Evolutionary conservation across 2,329 filamentous ascomycete genomes (phyloP).

Genomic region (Daldinia sp.): DNA sequence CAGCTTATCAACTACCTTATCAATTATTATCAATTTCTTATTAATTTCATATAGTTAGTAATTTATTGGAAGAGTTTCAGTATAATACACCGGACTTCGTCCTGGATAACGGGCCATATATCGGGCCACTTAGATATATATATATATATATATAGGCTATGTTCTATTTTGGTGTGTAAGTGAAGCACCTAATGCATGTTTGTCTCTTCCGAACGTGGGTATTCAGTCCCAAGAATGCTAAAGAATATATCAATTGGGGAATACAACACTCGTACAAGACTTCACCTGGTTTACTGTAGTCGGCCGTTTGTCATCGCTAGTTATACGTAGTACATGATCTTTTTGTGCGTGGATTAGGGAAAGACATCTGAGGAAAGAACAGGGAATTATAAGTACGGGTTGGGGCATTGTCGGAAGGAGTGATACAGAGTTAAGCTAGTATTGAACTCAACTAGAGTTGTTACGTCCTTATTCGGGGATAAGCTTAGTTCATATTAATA

Average conservation of each 20-base stretch:
- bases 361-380: too few species aligned
- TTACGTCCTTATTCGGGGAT: not conserved
- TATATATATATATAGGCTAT: not conserved
- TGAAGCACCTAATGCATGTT: conserved; percentile 4
- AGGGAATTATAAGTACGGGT: too few species aligned
- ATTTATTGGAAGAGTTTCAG: too few species aligned
- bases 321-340: conserved; percentile 20
- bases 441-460: not conserved
- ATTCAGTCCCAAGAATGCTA: not conserved
- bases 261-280: conserved; percentile 18
- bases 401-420: not conserved
- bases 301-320: conserved; percentile 26
- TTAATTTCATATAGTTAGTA: too few species aligned
- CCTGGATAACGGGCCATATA: too few species aligned
- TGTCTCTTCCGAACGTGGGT: conserved; percentile 1
- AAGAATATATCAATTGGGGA: not conserved
- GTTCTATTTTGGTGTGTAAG: not conserved
- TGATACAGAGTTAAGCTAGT: not conserved
- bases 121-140: not conserved
- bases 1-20: too few species aligned
- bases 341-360: conserved; percentile 5
- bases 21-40: too few species aligned
- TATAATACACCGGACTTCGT: too few species aligned
- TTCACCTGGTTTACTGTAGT: conserved; percentile 22
- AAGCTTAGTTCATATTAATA: not conserved